Evolutionary conservation across 208 protist genomes (phyloP).

Genomic region (Trypanosoma brucei): DNA sequence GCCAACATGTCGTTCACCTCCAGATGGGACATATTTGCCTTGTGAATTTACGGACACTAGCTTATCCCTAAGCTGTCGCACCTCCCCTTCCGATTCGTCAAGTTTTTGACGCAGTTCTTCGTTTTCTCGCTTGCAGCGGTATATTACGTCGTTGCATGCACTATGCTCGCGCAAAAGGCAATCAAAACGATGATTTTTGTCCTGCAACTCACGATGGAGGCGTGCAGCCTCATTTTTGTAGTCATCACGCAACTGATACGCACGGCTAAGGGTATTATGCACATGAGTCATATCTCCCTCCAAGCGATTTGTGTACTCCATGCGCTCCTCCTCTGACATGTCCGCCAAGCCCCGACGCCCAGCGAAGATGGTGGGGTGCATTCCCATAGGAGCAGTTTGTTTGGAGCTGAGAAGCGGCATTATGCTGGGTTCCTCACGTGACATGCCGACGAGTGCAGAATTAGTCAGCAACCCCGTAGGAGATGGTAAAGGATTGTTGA

Average conservation of each 20-base stretch:
- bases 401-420: conserved; percentile 15
- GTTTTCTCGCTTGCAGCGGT: conserved; percentile 19
- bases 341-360: conserved; percentile 12
- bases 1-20: background rate
- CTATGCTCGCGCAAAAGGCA: conserved; percentile 24
- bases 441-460: conserved; percentile 19
- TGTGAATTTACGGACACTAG: conserved; percentile 6
- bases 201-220: conserved; percentile 48
- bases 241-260: conserved; percentile 48
- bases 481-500: background rate
- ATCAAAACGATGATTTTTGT: conserved; percentile 32
- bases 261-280: conserved; percentile 30
- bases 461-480: background rate
- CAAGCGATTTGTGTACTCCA: conserved; percentile 43
- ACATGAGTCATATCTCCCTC: conserved; percentile 36
- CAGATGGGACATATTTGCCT: background rate
- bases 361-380: background rate
- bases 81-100: conserved; percentile 23
- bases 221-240: conserved; percentile 55
- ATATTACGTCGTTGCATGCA: conserved; percentile 22
- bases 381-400: background rate
- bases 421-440: conserved; percentile 17
- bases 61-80: conserved; percentile 2
- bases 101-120: conserved; percentile 25
- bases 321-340: conserved; percentile 43